Conservation (phyloP, 2,329 filamentous ascomycete genomes). For the Ceratocystis huliohia region DNA sequence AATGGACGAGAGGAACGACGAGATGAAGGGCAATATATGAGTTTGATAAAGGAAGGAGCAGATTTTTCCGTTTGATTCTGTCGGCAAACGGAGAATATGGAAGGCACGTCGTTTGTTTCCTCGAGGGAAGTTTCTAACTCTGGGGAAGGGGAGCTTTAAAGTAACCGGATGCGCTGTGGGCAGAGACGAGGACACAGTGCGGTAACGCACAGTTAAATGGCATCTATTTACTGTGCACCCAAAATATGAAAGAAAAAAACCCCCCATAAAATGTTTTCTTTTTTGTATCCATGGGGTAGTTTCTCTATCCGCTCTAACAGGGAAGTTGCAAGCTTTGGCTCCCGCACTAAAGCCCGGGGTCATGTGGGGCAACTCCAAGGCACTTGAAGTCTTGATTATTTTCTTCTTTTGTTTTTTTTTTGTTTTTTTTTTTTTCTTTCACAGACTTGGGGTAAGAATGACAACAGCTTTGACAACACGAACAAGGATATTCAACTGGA, state of each 20-base stretch:
- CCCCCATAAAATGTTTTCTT: constrained; percentile 2
- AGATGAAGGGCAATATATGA: background rate
- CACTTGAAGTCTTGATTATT: background rate
- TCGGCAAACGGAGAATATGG: background rate
- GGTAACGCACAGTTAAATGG: background rate
- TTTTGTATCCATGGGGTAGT: constrained; percentile 4
- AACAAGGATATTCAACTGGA: background rate
- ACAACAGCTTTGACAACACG: background rate
- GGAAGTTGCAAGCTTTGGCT: constrained; percentile 13
- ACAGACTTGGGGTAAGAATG: background rate
- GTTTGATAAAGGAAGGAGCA: background rate
- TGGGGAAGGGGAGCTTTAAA: constrained; percentile 2
- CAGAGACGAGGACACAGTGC: background rate
- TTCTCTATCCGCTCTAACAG: constrained; percentile 7
- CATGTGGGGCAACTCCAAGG: constrained; percentile 9
- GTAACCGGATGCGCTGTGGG: background rate
- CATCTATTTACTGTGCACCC: background rate
- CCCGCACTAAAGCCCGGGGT: constrained; percentile 5
- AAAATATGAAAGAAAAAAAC: too few species aligned
- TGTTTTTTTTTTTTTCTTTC: background rate
- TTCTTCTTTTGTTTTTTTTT: background rate
- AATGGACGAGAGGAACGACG: background rate
- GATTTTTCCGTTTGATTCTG: background rate
- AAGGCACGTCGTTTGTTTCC: background rate
- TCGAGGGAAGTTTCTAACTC: background rate